Evolutionary conservation across 2,329 filamentous ascomycete species (phyloP).

Genomic region (Pestalotiopsis sp.): DNA sequence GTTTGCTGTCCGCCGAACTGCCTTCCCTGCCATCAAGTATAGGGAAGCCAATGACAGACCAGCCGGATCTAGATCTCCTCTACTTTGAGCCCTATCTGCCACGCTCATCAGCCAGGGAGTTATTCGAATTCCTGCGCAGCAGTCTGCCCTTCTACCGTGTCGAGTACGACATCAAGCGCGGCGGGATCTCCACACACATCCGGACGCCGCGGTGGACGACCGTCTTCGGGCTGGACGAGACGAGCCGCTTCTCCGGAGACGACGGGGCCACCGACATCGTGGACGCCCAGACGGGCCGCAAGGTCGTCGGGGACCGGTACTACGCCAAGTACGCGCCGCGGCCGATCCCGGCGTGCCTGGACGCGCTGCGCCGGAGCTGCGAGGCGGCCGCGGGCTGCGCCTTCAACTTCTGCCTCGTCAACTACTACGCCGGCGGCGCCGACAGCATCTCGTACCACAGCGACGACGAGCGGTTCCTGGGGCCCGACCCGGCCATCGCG

Average conservation of each 20-base stretch:
- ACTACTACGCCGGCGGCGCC: constrained; percentile 78
- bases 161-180: constrained; percentile 71
- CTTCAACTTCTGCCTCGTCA: constrained; percentile 82
- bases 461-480: constrained; percentile 79
- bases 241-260: constrained; percentile 55
- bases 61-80: constrained; percentile 71
- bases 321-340: constrained; percentile 61
- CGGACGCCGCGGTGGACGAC: constrained; percentile 62
- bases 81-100: constrained; percentile 78
- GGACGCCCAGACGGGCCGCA: constrained; percentile 21
- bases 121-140: constrained; percentile 73
- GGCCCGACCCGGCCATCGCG: constrained; percentile 69
- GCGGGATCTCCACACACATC: constrained; percentile 64
- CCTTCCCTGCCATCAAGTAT: constrained; percentile 52
- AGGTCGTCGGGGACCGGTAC: constrained; percentile 50
- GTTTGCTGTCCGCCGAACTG: constrained; percentile 40
- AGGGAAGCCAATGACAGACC: constrained; percentile 62
- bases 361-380: constrained; percentile 62
- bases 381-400: constrained; percentile 67
- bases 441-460: constrained; percentile 82
- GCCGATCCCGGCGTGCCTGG: constrained; percentile 72
- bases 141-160: constrained; percentile 78
- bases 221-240: constrained; percentile 63
- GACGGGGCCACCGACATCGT: constrained; percentile 42
- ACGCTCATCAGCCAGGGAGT: constrained; percentile 51